Evolutionary conservation across 2,329 filamentous ascomycete species (phyloP), one percentile per base, ranked within the genome.

Genomic region (Penicillium sp.): DNA sequence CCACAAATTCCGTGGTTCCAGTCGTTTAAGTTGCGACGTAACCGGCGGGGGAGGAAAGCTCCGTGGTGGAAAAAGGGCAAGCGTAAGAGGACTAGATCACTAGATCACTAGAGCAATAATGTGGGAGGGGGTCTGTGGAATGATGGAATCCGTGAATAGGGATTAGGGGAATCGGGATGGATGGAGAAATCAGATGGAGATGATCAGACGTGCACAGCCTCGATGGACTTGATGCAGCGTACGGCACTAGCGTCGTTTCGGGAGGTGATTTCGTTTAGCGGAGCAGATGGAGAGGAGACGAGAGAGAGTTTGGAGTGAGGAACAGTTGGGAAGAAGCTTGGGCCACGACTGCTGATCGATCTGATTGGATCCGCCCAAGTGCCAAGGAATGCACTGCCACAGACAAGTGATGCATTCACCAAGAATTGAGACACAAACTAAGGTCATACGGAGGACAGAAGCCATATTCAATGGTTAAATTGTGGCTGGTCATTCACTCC

Each of bases 371-470:
- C 42, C 44, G 30, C n/a, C 5, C 1, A 12, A n/a, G 7, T n/a
- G 50, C 62, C 64, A 65, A 65, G 62, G 26, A 9, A 12, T 54
- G 51, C 64, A 66, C 64, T 66, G 64, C 64, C 64, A 66, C 64
- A 61, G 13, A 60, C 37, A 0, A 44, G 44, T 26, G 19, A 24
- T 50, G n/a, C 44, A 49, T 24, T 26, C 3, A 8, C 2, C 35
- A 37, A 37, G 35, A 4, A 37, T 37, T 33, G 30, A 8, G 28
- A 4, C 4, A 30, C 28, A 4, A 30, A 30, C 28, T 30, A n/a
- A n/a, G n/a, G n/a, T n/a, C n/a, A n/a, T n/a, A n/a, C n/a, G n/a
- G n/a, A n/a, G n/a, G n/a, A n/a, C 17, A 30, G 24, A 26, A 49
- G 30, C 10, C 40, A 12, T 44, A 4, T 44, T 22, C n/a, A 22